A percentile compares a stretch with the other conserved stretches of the same genome.
Conservation (phyloP, 2,329 filamentous ascomycete genomes). For the Trichoderma arundinaceum region DNA sequence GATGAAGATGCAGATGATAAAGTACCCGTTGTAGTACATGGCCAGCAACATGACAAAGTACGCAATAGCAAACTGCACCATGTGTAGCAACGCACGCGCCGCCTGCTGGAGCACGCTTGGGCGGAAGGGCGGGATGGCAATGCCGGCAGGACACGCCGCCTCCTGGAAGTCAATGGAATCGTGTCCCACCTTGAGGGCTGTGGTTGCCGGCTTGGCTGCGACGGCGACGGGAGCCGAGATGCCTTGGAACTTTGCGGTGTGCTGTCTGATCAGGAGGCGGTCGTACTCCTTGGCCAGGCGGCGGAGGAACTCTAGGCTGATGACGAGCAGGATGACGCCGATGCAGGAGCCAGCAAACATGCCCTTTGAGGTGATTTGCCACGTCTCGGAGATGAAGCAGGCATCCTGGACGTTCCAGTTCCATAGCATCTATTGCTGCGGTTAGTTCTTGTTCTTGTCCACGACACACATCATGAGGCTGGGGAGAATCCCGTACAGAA, state of each 20-base stretch:
- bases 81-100: constrained; percentile 69
- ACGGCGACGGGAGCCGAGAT: constrained; percentile 32
- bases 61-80: constrained; percentile 73
- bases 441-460: not conserved
- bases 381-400: constrained; percentile 71
- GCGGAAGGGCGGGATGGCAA: constrained; percentile 49
- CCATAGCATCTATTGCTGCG: constrained; percentile 70
- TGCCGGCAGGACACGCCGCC: constrained; percentile 25
- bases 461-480: not conserved
- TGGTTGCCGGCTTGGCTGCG: constrained; percentile 16
- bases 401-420: constrained; percentile 76
- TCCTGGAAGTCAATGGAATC: constrained; percentile 38
- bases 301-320: constrained; percentile 74
- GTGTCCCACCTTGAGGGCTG: constrained; percentile 19
- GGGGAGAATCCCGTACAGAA: constrained; percentile 36
- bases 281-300: constrained; percentile 76
- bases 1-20: constrained; percentile 81
- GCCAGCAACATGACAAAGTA: constrained; percentile 79
- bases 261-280: constrained; percentile 63
- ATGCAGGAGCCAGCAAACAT: constrained; percentile 84
- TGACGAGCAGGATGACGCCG: constrained; percentile 74
- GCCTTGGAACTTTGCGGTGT: constrained; percentile 44
- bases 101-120: constrained; percentile 70
- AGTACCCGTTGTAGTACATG: constrained; percentile 72
- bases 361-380: constrained; percentile 71